Percentiles rank a stretch among this genome's conserved stretches.
Conservation (phyloP, 1,284 basidiomycete species). For the Pseudomicrostroma phylloplanum region DNA sequence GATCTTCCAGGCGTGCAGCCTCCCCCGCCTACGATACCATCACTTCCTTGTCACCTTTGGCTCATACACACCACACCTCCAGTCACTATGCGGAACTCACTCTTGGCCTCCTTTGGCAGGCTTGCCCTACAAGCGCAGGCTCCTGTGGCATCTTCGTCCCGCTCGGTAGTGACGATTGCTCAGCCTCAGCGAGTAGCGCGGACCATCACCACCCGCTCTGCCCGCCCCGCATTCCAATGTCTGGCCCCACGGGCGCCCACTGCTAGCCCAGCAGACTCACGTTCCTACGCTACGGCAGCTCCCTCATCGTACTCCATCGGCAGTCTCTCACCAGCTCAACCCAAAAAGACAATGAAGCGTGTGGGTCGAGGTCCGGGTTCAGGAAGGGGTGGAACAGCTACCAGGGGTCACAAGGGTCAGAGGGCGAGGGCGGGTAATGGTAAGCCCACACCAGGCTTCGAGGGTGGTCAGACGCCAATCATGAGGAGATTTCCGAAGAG, state of each 20-base stretch:
- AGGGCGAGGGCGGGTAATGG: constrained; percentile 85
- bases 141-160: neutral
- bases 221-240: no score
- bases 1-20: no score
- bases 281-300: no score
- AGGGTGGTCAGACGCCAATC: constrained; percentile 92
- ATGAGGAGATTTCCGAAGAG: constrained; percentile 86
- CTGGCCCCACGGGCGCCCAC: no score
- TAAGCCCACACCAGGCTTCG: constrained; percentile 71
- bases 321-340: neutral
- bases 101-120: neutral
- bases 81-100: neutral
- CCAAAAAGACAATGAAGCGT: constrained; percentile 53
- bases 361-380: constrained; percentile 87
- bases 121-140: neutral
- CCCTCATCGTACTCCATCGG: no score
- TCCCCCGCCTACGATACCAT: no score
- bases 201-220: no score
- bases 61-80: neutral
- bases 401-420: constrained; percentile 91
- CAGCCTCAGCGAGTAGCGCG: no score
- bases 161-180: neutral
- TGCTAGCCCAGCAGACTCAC: no score
- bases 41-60: no score
- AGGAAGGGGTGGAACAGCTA: constrained; percentile 81